Evolutionary conservation across 192 early-diverging fungal genomes (phyloP).

Genomic region (Spizellomyces sp.): DNA sequence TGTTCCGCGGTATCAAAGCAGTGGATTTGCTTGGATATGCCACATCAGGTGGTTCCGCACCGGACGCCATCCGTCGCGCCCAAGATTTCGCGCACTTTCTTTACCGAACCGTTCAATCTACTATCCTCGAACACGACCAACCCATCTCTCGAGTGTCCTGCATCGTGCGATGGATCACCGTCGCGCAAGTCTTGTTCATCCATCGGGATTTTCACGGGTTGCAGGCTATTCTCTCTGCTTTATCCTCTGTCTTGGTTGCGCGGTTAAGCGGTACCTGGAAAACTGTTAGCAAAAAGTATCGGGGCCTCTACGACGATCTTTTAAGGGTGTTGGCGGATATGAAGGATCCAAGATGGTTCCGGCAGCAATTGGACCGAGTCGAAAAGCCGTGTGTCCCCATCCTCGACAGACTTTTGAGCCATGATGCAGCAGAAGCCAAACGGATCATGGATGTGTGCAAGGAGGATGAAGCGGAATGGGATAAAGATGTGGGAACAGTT

Average conservation of each 20-base stretch:
- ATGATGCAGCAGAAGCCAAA: slow-evolving; percentile 4
- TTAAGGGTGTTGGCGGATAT: background rate
- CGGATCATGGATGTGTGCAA: slow-evolving; percentile 10
- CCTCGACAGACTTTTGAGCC: background rate
- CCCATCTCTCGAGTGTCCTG: slow-evolving; percentile 6
- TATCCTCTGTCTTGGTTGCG: slow-evolving; percentile 10
- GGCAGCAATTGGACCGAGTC: background rate
- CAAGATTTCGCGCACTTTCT: slow-evolving; percentile 19
- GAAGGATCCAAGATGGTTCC: background rate
- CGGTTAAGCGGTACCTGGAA: slow-evolving; percentile 23
- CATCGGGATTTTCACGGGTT: slow-evolving; percentile 13
- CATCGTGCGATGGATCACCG: slow-evolving; percentile 24
- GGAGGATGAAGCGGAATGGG: slow-evolving; percentile 20
- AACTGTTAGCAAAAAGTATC: slow-evolving; percentile 14
- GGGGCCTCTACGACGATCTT: slow-evolving; percentile 1
- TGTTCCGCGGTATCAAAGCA: slow-evolving; percentile 20
- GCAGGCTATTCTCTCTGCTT: slow-evolving; percentile 14
- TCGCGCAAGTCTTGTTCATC: background rate
- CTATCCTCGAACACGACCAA: slow-evolving; percentile 1
- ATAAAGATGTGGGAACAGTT: background rate
- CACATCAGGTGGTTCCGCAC: background rate
- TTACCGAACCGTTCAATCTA: slow-evolving; percentile 21
- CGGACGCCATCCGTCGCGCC: slow-evolving; percentile 10
- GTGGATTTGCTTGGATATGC: slow-evolving; percentile 7
- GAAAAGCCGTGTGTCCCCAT: slow-evolving; percentile 11